These are phyloP conservation scores for Leersia perrieri DNA, from an alignment of 176 grass and related monocot genomes.

Conservation along the genomic window DNA sequence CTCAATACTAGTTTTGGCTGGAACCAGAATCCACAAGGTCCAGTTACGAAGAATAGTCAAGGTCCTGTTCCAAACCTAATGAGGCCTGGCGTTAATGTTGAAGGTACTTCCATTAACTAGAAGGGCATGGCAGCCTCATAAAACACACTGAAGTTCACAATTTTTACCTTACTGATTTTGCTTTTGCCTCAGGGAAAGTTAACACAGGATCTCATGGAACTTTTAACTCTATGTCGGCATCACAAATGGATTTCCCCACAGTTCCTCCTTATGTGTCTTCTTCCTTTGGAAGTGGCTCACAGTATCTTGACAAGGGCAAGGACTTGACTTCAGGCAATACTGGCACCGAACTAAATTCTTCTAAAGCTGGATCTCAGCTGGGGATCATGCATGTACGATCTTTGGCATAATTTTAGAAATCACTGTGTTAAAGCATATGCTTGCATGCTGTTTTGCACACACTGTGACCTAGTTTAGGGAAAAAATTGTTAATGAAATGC, in stretches of 20 bases:
- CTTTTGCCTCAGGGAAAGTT: constrained; percentile 59
- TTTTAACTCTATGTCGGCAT: constrained; percentile 47
- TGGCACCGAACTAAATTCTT: constrained; percentile 57
- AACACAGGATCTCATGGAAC: constrained; percentile 54
- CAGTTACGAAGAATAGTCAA: constrained; percentile 60
- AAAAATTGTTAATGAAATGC: constrained; percentile 5
- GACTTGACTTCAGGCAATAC: constrained; percentile 53
- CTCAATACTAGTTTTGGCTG: constrained; percentile 72
- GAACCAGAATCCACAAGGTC: constrained; percentile 65
- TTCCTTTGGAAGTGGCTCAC: constrained; percentile 71
- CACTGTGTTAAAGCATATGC: constrained; percentile 3
- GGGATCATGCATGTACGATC: constrained; percentile 41
- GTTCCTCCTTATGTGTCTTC: constrained; percentile 49
- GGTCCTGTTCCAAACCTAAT: constrained; percentile 56
- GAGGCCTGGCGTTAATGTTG: constrained; percentile 53
- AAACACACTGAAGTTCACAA: constrained; percentile 20
- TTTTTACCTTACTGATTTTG: constrained; percentile 27
- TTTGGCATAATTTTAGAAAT: constrained; percentile 24
- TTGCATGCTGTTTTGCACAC: constrained; percentile 18
- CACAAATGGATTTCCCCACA: constrained; percentile 51
- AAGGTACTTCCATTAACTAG: constrained; percentile 51
- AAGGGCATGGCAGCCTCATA: constrained; percentile 4
- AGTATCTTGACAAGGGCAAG: constrained; percentile 78
- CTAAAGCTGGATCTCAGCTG: constrained; percentile 48
- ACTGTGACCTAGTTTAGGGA: background rate